phyloP scores from a whole-genome alignment of 148 eudicot genomes.

The Polygonum maritimum region DNA sequence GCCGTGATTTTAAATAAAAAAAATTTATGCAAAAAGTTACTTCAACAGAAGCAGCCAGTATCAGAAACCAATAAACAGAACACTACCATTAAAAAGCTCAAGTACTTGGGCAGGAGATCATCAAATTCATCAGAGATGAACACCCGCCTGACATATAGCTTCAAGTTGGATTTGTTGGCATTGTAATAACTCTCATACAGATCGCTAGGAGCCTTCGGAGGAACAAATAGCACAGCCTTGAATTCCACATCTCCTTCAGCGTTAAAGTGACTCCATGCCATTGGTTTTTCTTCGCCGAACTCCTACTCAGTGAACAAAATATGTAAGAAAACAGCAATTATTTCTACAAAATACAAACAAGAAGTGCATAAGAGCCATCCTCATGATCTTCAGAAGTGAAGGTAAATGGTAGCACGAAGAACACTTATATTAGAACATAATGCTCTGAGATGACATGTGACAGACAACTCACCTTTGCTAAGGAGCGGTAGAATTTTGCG shows the following conservation, averaged over 20 bases:
- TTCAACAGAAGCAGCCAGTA: not conserved
- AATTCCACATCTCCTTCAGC: slow-evolving; percentile 99
- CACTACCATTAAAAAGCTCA: slow-evolving; percentile 76
- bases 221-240: slow-evolving; percentile 91
- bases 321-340: not conserved
- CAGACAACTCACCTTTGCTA: slow-evolving; percentile 58
- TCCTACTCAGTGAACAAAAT: slow-evolving; percentile 30
- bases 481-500: slow-evolving; percentile 77
- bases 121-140: slow-evolving; percentile 98
- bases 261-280: slow-evolving; percentile 90
- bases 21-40: not conserved
- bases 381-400: not conserved
- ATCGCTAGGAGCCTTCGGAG: slow-evolving; percentile 96
- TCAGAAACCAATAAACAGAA: not conserved
- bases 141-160: slow-evolving; percentile 85
- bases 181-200: slow-evolving; percentile 96
- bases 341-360: not conserved
- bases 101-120: slow-evolving; percentile 92
- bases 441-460: not conserved
- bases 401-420: not conserved
- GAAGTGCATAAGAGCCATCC: not conserved
- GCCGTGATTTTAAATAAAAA: not conserved
- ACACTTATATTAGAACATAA: not conserved
- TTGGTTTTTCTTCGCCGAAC: slow-evolving; percentile 82
- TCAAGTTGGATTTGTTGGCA: slow-evolving; percentile 76